A percentile compares a stretch with the other conserved stretches of the same genome.
Conservation (phyloP, 306 rosid species). For the Glycine soja region DNA sequence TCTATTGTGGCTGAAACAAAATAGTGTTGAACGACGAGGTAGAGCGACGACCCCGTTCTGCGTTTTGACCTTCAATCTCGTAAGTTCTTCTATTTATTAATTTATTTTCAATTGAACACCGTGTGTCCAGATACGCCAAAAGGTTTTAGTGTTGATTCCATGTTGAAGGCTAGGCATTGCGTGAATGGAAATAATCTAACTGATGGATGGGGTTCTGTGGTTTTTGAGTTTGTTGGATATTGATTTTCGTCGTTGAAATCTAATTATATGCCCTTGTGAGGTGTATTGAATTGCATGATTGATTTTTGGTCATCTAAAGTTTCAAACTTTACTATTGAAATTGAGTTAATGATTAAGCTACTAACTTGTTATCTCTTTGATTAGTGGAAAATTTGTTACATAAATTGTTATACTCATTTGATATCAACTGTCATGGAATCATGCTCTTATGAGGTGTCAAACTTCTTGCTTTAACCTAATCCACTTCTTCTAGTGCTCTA, state of each 20-base stretch:
- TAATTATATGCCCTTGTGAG: not conserved
- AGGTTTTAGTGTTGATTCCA: not conserved
- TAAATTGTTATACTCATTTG: not conserved
- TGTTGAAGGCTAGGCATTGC: not conserved
- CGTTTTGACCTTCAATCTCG: constrained; percentile 13
- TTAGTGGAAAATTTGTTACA: too few relatives aligned
- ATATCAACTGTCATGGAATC: not conserved
- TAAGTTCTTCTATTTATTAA: not conserved
- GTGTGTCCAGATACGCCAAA: not conserved
- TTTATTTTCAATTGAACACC: not conserved
- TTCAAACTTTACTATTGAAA: not conserved
- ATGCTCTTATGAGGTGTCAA: too few relatives aligned
- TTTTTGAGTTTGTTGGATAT: not conserved
- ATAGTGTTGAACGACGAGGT: too few relatives aligned
- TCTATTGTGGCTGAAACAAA: not conserved
- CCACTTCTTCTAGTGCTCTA: not conserved
- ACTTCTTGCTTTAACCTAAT: not conserved
- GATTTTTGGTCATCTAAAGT: not conserved
- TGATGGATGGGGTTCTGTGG: not conserved
- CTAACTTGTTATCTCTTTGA: not conserved
- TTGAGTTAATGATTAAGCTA: not conserved
- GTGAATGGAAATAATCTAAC: not conserved
- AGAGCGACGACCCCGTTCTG: not conserved
- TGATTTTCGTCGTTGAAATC: not conserved
- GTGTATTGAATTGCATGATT: constrained; percentile 2